Conservation (phyloP, 2,329 filamentous ascomycete species). For the Sporothrix sp. region DNA sequence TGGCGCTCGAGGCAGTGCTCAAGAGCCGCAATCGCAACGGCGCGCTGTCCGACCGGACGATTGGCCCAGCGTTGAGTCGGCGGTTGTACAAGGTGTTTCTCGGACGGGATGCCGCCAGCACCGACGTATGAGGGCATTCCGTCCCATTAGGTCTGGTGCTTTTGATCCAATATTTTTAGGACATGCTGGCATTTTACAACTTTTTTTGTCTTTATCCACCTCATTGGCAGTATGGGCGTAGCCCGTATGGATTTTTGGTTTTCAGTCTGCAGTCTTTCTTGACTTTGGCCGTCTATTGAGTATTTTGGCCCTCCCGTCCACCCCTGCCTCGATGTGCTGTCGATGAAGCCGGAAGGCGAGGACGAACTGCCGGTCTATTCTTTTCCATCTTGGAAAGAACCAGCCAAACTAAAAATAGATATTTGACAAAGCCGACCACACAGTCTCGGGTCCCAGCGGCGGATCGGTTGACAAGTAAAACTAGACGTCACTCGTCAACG, state of each 20-base stretch:
- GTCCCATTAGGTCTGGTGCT: slow-evolving; percentile 35
- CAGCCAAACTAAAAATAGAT: not conserved
- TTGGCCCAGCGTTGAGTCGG: slow-evolving; percentile 50
- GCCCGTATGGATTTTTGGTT: too few relatives aligned
- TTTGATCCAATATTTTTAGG: not conserved
- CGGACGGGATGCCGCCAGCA: slow-evolving; percentile 44
- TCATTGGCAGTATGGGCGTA: not conserved
- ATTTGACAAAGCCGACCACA: too few relatives aligned
- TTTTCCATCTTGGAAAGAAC: not conserved
- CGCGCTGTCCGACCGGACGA: slow-evolving; percentile 40
- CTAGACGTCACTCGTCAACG: too few relatives aligned
- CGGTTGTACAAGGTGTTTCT: slow-evolving; percentile 52
- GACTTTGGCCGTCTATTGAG: too few relatives aligned
- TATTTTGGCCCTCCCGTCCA: not conserved
- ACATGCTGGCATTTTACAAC: not conserved
- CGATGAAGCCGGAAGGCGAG: not conserved
- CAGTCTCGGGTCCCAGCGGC: too few relatives aligned
- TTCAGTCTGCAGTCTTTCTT: not conserved
- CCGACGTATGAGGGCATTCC: slow-evolving; percentile 38
- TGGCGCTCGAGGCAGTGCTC: slow-evolving; percentile 50
- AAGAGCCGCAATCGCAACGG: slow-evolving; percentile 50
- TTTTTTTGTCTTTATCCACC: not conserved
- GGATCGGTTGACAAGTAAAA: too few relatives aligned
- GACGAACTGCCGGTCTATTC: not conserved
- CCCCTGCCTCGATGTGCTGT: not conserved